phyloP scores from a whole-genome alignment of 495 filamentous ascomycete species.

The Elaphomyces granulatus region DNA sequence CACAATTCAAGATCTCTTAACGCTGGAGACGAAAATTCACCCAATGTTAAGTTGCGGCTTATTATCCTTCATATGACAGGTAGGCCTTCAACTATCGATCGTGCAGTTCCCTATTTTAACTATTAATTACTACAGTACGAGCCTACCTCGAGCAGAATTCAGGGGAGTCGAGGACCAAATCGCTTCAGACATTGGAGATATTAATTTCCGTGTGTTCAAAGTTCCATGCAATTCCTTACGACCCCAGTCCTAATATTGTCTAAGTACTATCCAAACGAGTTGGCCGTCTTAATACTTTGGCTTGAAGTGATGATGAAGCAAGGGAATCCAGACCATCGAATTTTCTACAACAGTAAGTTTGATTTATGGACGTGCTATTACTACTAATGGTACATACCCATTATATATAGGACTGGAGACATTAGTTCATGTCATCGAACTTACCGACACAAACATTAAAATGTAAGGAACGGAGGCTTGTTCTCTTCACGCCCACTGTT shows the following conservation, averaged over 20 bases:
- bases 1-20: too few species aligned
- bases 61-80: too few species aligned
- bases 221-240: background rate
- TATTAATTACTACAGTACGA: too few species aligned
- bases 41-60: too few species aligned
- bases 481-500: too few species aligned
- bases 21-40: too few species aligned
- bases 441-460: slow-evolving; percentile 50
- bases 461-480: too few species aligned
- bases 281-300: slow-evolving; percentile 52
- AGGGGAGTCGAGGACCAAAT: slow-evolving; percentile 1
- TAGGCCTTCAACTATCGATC: background rate
- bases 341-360: slow-evolving; percentile 35
- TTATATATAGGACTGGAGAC: too few species aligned
- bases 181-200: slow-evolving; percentile 2
- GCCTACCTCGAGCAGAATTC: slow-evolving; percentile 8
- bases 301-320: slow-evolving; percentile 44
- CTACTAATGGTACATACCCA: too few species aligned
- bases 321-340: slow-evolving; percentile 19
- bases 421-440: slow-evolving; percentile 41
- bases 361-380: too few species aligned
- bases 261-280: slow-evolving; percentile 43
- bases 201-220: slow-evolving; percentile 11
- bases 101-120: slow-evolving; percentile 1
- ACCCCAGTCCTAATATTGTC: slow-evolving; percentile 1